Evolutionary conservation across 2,329 filamentous ascomycete species (phyloP).

Genomic region (Truncatella angustata): DNA sequence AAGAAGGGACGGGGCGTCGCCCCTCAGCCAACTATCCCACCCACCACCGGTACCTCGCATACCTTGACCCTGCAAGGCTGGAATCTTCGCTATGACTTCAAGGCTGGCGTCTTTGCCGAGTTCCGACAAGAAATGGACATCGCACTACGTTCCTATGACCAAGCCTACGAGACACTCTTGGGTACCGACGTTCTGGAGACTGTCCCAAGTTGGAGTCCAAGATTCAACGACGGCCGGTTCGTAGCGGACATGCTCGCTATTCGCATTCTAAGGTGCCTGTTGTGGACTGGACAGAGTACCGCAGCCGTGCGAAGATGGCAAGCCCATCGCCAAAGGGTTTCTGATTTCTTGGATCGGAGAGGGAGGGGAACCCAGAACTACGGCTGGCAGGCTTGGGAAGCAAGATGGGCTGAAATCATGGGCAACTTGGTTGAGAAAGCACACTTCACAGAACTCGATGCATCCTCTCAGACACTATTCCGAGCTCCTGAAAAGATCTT

Average conservation of each 20-base stretch:
- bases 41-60: conserved; percentile 80
- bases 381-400: conserved; percentile 92
- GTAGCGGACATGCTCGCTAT: conserved; percentile 80
- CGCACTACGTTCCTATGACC: conserved; percentile 81
- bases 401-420: conserved; percentile 66
- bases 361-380: conserved; percentile 87
- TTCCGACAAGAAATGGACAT: conserved; percentile 91
- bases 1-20: conserved; percentile 79
- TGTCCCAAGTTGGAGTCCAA: conserved; percentile 83
- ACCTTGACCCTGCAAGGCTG: conserved; percentile 82
- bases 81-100: conserved; percentile 94
- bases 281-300: conserved; percentile 79
- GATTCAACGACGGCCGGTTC: conserved; percentile 91
- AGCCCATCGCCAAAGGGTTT: conserved; percentile 70
- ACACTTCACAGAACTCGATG: conserved; percentile 48
- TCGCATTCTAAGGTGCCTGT: conserved; percentile 75
- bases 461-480: conserved; percentile 44
- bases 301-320: conserved; percentile 79
- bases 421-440: conserved; percentile 57
- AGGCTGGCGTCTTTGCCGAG: conserved; percentile 85
- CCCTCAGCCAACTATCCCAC: conserved; percentile 78
- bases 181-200: conserved; percentile 82
- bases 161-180: conserved; percentile 80
- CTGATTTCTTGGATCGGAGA: conserved; percentile 75
- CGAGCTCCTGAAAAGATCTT: conserved; percentile 58